These are phyloP conservation scores for Chlorella sp. DNA, from an alignment of 139 green algal genomes.

Conservation along the genomic window DNA sequence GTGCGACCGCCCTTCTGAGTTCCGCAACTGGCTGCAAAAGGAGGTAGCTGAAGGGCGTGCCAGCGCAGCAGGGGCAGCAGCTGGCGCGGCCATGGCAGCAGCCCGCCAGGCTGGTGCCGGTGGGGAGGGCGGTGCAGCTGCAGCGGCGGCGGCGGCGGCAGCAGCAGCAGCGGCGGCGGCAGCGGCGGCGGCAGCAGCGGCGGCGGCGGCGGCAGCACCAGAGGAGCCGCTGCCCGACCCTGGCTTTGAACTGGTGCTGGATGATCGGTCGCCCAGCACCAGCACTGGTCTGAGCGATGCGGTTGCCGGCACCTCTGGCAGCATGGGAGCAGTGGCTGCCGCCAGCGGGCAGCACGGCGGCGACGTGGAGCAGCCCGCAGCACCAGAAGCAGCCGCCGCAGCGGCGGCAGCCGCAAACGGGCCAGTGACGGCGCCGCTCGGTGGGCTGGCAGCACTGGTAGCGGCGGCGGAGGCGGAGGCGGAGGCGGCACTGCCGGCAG, in stretches of 20 bases:
- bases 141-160: background rate
- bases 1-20: conserved; percentile 23
- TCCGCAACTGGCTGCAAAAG: background rate
- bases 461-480: background rate
- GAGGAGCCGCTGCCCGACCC: background rate
- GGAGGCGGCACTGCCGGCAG: background rate
- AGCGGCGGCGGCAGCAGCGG: background rate
- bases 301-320: background rate
- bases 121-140: too few species aligned
- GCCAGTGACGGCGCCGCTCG: background rate
- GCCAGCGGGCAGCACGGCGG: background rate
- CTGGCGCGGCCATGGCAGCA: conserved; percentile 8
- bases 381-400: background rate
- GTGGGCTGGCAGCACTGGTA: background rate
- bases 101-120: background rate
- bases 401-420: background rate
- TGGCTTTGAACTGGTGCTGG: background rate
- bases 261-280: background rate
- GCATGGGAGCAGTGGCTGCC: background rate
- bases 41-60: background rate
- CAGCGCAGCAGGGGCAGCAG: background rate
- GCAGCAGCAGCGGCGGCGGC: background rate
- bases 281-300: too few species aligned
- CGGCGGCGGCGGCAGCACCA: background rate
- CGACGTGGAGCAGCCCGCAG: background rate